Percentiles rank a stretch among this genome's conserved stretches.
phyloP scores from a whole-genome alignment of 257 asterid genomes.

The Plantago elongata region DNA sequence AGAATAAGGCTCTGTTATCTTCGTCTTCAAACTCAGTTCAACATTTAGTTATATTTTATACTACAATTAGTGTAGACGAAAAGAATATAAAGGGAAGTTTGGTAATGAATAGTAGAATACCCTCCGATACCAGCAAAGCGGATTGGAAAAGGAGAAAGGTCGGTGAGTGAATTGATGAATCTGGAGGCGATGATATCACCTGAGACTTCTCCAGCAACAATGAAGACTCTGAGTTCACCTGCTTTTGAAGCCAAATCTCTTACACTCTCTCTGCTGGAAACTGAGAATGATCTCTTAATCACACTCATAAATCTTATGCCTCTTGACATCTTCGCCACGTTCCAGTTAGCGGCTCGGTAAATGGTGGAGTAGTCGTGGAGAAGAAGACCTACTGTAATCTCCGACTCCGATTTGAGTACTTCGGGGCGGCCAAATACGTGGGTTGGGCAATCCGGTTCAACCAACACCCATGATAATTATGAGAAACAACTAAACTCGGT shows the following conservation, averaged over 20 bases:
- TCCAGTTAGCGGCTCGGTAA: constrained; percentile 8
- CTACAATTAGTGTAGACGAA: no score
- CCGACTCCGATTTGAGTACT: no score
- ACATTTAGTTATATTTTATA: no score
- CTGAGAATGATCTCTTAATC: constrained; percentile 34
- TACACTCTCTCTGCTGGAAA: constrained; percentile 34
- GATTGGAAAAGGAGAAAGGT: constrained; percentile 63
- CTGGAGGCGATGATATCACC: constrained; percentile 87
- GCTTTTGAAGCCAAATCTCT: constrained; percentile 60
- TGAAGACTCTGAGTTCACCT: constrained; percentile 85
- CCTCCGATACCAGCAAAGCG: constrained; percentile 89
- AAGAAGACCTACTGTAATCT: no score
- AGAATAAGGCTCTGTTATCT: no score
- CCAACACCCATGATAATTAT: no score
- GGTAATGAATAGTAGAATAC: constrained; percentile 29
- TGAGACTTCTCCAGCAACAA: constrained; percentile 97
- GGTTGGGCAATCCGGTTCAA: no score
- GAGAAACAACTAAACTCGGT: no score
- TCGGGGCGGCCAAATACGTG: no score
- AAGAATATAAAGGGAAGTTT: neutral
- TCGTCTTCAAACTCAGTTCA: no score
- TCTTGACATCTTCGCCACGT: constrained; percentile 23
- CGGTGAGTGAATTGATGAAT: constrained; percentile 65
- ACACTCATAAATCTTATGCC: constrained; percentile 23
- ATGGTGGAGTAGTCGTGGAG: no score